Percentiles rank a stretch among this genome's conserved stretches.
These are phyloP conservation scores for Leccinum subtestaceum DNA, from an alignment of 768 basidiomycete genomes.

Conservation along the genomic window DNA sequence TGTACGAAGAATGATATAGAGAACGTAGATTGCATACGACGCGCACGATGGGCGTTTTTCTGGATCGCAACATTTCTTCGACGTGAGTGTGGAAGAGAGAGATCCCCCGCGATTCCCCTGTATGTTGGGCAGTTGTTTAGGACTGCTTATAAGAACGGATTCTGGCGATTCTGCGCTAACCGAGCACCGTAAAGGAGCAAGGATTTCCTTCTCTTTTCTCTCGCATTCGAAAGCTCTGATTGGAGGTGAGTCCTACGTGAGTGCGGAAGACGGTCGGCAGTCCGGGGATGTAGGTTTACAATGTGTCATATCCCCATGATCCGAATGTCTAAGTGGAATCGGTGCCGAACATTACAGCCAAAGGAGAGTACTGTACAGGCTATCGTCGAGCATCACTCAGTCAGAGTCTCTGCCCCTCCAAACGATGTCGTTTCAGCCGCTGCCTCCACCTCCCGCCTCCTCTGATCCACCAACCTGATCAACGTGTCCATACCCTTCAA, in stretches of 20 bases:
- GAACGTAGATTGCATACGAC: not conserved
- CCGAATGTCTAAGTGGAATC: not conserved
- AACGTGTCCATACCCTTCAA: constrained; percentile 71
- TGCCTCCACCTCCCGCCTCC: constrained; percentile 44
- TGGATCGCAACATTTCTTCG: not conserved
- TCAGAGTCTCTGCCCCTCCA: not conserved
- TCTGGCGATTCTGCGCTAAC: too few relatives aligned
- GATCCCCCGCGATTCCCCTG: too few relatives aligned
- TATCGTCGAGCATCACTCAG: not conserved
- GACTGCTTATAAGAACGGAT: too few relatives aligned
- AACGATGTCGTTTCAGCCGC: not conserved
- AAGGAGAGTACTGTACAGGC: not conserved
- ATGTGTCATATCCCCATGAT: too few relatives aligned
- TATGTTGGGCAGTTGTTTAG: too few relatives aligned
- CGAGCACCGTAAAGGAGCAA: too few relatives aligned
- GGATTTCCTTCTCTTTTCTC: too few relatives aligned
- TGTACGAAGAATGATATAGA: not conserved
- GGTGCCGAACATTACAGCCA: not conserved
- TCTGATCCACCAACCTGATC: constrained; percentile 54
- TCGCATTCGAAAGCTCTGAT: too few relatives aligned
- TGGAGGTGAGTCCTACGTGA: too few relatives aligned
- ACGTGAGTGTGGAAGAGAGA: not conserved
- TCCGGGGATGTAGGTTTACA: too few relatives aligned
- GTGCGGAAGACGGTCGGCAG: too few relatives aligned
- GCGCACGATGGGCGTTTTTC: not conserved